These are phyloP conservation scores for Crucihimalaya himalaica DNA, from an alignment of 345 rosid species.

Conservation along the genomic window DNA sequence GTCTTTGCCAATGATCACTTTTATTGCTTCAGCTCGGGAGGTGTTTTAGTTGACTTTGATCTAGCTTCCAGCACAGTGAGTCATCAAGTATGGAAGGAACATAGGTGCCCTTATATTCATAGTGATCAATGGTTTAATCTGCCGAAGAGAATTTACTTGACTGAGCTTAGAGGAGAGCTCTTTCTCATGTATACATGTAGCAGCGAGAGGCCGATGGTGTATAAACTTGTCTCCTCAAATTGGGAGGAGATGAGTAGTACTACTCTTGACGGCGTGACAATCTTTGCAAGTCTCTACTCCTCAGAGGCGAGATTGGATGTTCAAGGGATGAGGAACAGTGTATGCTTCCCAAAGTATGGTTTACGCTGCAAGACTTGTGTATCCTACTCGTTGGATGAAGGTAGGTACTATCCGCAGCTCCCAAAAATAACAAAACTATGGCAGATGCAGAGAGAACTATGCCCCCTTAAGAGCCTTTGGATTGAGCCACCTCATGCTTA, in stretches of 20 bases:
- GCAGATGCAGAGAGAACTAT: neutral
- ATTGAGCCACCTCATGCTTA: neutral
- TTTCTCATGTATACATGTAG: constrained; percentile 12
- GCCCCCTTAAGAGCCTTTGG: neutral
- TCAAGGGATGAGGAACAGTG: neutral
- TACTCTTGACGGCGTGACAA: neutral
- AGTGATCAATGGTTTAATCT: too few relatives aligned
- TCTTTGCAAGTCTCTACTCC: neutral
- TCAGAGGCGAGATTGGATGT: neutral
- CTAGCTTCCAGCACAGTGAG: neutral
- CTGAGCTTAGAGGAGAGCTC: neutral
- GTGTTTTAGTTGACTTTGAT: neutral
- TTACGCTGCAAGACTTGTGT: neutral
- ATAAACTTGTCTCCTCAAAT: neutral
- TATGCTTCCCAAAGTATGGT: neutral
- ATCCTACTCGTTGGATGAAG: neutral
- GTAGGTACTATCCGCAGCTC: neutral
- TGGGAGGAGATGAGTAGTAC: neutral
- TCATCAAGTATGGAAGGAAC: neutral
- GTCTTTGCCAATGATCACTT: neutral
- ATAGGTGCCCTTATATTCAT: neutral
- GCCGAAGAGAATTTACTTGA: too few relatives aligned
- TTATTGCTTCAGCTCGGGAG: neutral
- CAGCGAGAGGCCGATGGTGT: neutral
- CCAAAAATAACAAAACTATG: constrained; percentile 1